These are phyloP conservation scores for Paracorniculantispora psalliotae DNA, from an alignment of 2,329 filamentous ascomycete species.

Conservation along the genomic window DNA sequence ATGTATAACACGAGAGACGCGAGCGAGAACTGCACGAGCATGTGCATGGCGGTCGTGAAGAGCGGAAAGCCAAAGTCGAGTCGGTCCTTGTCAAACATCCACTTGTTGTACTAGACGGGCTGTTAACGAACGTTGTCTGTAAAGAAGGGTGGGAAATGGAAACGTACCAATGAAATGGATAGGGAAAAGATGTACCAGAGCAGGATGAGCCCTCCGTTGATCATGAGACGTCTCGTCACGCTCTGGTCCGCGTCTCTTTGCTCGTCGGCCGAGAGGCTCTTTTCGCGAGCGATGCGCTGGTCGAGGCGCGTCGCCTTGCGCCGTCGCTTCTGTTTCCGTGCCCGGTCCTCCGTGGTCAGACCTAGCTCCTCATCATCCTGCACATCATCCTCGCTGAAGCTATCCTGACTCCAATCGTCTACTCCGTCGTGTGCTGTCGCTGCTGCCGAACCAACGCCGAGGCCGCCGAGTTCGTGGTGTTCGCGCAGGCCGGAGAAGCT, in stretches of 20 bases:
- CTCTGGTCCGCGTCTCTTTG: slow-evolving; percentile 70
- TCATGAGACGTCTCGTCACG: slow-evolving; percentile 61
- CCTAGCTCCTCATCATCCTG: slow-evolving; percentile 89
- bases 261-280: slow-evolving; percentile 62
- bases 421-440: slow-evolving; percentile 22
- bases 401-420: slow-evolving; percentile 41
- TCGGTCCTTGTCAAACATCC: slow-evolving; percentile 89
- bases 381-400: slow-evolving; percentile 65
- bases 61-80: slow-evolving; percentile 91
- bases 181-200: slow-evolving; percentile 91
- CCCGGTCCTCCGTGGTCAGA: slow-evolving; percentile 67
- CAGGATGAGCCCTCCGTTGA: slow-evolving; percentile 77
- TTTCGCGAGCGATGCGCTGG: slow-evolving; percentile 59
- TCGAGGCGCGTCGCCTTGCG: slow-evolving; percentile 64
- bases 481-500: slow-evolving; percentile 22
- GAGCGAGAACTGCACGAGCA: slow-evolving; percentile 87
- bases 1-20: slow-evolving; percentile 73
- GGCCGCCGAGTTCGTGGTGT: slow-evolving; percentile 33
- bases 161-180: slow-evolving; percentile 79
- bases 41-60: slow-evolving; percentile 92
- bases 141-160: background rate
- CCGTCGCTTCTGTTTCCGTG: slow-evolving; percentile 61
- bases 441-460: slow-evolving; percentile 17
- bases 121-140: slow-evolving; percentile 13
- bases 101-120: slow-evolving; percentile 94